Conservation (phyloP, 371 early-diverging fungal species). For the Lichtheimia ornata region DNA sequence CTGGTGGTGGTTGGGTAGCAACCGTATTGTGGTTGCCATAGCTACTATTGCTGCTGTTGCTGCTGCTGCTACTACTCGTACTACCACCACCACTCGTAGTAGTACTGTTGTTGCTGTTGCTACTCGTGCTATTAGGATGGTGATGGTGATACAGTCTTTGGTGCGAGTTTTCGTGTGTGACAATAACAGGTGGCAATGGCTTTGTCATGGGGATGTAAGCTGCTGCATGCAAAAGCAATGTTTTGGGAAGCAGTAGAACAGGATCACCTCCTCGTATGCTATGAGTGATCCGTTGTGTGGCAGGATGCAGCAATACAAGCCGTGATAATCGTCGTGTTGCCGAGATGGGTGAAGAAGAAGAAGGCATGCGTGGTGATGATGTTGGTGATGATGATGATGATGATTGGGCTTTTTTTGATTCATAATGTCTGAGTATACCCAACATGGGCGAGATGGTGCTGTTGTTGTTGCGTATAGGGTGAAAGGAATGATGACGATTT, state of each 20-base stretch:
- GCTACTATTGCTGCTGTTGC: background rate
- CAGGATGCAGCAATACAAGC: no score
- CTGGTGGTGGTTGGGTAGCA: background rate
- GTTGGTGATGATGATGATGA: no score
- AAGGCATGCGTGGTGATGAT: no score
- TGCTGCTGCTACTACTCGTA: background rate
- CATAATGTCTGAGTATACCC: no score
- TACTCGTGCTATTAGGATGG: background rate
- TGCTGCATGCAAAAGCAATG: slow-evolving; percentile 39
- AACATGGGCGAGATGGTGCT: no score
- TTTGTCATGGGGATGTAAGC: slow-evolving; percentile 36
- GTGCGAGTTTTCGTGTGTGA: slow-evolving; percentile 8
- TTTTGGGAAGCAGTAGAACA: slow-evolving; percentile 38
- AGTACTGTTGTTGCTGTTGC: background rate
- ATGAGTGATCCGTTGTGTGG: no score
- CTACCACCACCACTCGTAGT: background rate
- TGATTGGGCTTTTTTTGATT: no score
- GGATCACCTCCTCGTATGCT: background rate
- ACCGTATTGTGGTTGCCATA: background rate
- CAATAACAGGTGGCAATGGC: slow-evolving; percentile 24
- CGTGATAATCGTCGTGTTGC: no score
- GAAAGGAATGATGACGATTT: no score
- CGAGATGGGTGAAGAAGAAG: no score
- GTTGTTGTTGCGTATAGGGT: no score
- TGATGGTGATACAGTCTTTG: background rate